Percentiles rank a stretch among this genome's conserved stretches.
phyloP scores from a whole-genome alignment of 495 filamentous ascomycete genomes.

The Talaromyces liani region DNA sequence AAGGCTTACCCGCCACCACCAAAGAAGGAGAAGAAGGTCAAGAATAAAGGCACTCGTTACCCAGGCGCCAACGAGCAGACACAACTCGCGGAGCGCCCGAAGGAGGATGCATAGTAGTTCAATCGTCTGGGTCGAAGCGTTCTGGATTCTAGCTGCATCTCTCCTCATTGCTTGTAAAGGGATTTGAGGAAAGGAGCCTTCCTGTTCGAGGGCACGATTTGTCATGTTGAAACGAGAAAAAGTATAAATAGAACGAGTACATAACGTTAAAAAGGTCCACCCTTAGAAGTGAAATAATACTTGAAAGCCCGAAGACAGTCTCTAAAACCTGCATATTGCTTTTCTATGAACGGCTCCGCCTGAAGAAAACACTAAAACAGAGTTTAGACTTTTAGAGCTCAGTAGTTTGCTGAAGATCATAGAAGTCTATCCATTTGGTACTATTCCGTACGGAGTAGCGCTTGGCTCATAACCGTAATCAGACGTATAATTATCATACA shows the following conservation, averaged over 20 bases:
- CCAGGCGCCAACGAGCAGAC: slow-evolving; percentile 28
- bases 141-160: too few species aligned
- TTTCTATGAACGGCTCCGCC: too few species aligned
- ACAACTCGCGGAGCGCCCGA: not conserved
- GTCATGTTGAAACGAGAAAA: not conserved
- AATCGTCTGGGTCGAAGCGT: not conserved
- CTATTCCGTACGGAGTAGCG: too few species aligned
- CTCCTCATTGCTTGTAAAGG: too few species aligned
- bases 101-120: not conserved
- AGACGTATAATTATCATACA: too few species aligned
- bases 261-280: not conserved
- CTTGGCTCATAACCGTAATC: not conserved
- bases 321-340: too few species aligned
- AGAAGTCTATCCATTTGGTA: too few species aligned
- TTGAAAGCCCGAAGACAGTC: too few species aligned
- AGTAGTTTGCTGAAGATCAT: not conserved
- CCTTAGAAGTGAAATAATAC: too few species aligned
- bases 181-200: too few species aligned
- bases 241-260: not conserved
- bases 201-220: not conserved
- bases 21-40: slow-evolving; percentile 72
- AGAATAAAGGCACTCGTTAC: slow-evolving; percentile 69
- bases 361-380: not conserved
- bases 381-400: not conserved
- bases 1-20: slow-evolving; percentile 75